A percentile compares a stretch with the other conserved stretches of the same genome.
Evolutionary conservation across 2,329 filamentous ascomycete genomes (phyloP).

Genomic region (Aspergillus sp.): DNA sequence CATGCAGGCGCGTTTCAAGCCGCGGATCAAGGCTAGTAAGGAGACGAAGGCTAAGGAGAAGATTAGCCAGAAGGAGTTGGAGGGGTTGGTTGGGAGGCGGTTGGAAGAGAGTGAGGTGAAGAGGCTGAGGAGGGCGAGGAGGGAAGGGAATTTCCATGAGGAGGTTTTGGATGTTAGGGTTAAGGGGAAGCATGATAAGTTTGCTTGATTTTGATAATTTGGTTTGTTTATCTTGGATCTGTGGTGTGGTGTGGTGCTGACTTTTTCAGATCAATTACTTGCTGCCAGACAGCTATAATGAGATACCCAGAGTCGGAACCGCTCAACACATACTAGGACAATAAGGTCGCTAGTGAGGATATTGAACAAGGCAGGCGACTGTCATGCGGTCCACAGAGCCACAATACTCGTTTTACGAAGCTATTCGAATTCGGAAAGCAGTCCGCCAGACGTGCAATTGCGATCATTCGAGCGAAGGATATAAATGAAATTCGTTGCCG

Average conservation of each 20-base stretch:
- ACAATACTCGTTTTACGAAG: too few relatives aligned
- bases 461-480: too few relatives aligned
- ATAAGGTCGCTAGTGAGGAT: too few relatives aligned
- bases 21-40: slow-evolving; percentile 70
- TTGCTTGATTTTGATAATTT: slow-evolving; percentile 27
- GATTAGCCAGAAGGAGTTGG: slow-evolving; percentile 79
- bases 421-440: too few relatives aligned
- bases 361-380: too few relatives aligned
- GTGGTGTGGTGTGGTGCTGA: slow-evolving; percentile 11
- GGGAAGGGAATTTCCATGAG: slow-evolving; percentile 88
- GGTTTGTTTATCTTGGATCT: slow-evolving; percentile 8
- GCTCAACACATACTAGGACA: too few relatives aligned
- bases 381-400: too few relatives aligned
- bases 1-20: slow-evolving; percentile 96
- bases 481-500: too few relatives aligned
- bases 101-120: slow-evolving; percentile 83
- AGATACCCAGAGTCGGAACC: too few relatives aligned
- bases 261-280: slow-evolving; percentile 9
- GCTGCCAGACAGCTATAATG: not conserved
- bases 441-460: too few relatives aligned
- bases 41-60: slow-evolving; percentile 80
- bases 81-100: slow-evolving; percentile 70
- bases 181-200: slow-evolving; percentile 92
- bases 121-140: slow-evolving; percentile 73
- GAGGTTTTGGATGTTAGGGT: slow-evolving; percentile 79